Percentiles rank a stretch among this genome's conserved stretches.
These are phyloP conservation scores for Xanthoconium stramineum DNA, from an alignment of 768 basidiomycete species.

Conservation along the genomic window DNA sequence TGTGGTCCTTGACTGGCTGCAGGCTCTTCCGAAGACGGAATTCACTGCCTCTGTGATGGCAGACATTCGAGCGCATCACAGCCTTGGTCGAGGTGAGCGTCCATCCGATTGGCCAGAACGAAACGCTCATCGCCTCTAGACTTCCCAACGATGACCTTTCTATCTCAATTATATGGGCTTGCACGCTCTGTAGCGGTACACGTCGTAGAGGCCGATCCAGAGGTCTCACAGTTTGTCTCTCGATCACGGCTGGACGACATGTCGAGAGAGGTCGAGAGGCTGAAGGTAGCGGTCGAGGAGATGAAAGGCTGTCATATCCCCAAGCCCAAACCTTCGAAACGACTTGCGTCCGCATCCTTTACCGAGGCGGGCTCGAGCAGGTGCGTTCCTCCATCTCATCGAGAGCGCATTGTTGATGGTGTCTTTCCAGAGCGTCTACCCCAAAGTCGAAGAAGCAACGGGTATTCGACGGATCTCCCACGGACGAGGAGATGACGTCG, in stretches of 20 bases:
- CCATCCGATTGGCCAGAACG: neutral
- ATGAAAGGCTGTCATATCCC: conserved; percentile 39
- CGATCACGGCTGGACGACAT: conserved; percentile 23
- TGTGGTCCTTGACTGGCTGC: conserved; percentile 25
- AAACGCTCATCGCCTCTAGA: conserved; percentile 18
- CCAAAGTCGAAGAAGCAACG: conserved; percentile 42
- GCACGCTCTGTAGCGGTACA: conserved; percentile 32
- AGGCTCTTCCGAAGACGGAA: conserved; percentile 18
- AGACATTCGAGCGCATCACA: conserved; percentile 26
- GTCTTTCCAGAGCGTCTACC: conserved; percentile 21
- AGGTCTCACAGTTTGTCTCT: conserved; percentile 8
- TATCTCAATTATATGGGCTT: conserved; percentile 47
- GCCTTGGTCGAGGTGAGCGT: conserved; percentile 26
- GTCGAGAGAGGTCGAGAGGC: conserved; percentile 32
- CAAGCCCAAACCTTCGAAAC: conserved; percentile 44
- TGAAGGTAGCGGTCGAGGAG: conserved; percentile 34
- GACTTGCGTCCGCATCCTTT: conserved; percentile 42
- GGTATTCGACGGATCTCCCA: conserved; percentile 29
- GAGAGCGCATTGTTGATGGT: neutral
- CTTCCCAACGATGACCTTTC: conserved; percentile 40
- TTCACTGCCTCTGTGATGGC: conserved; percentile 11
- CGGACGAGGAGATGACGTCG: conserved; percentile 32
- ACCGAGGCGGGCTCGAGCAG: conserved; percentile 37
- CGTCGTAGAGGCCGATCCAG: conserved; percentile 7
- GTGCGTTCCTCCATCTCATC: conserved; percentile 28